Base-by-base conservation (phyloP, 441 rosid species). In the Eutrema salsugineum region DNA sequence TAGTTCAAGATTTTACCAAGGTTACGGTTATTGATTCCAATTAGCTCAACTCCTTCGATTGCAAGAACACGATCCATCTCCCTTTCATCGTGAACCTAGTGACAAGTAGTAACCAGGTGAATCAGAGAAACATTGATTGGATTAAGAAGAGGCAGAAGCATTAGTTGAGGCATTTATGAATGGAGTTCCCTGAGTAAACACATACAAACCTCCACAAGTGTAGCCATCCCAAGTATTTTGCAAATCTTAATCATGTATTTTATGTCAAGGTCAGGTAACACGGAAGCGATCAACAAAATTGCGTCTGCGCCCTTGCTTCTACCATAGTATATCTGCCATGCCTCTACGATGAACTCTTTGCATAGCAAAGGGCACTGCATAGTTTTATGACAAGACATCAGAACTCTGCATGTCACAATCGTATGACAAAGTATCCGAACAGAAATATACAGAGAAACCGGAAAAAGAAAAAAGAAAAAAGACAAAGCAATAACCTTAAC, bases 31-130 rank as follows among this genome's bases (percentile, higher is more conserved):
- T 93, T 95, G 77, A 95, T 95, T 65, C 97, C 98, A 77, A 93
- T 82, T 19, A 95, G 91, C 63, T 93, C 85, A 53, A 95, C 67
- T 36, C 98, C 98, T 60, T 93, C 93, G 71, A 95, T 95, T 75
- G 89, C 97, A 79, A 95, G 93, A 74, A 93, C 93, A 8, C 99
- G 95, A 67, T 93, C 97, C 95, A 95, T 91, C 83, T 95, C 98
- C 72, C 81, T 86, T 83, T 89, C 98, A 63, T 95, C 84, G 3
- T 95, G 99, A 70, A 93, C 99, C 99, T 95, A 75, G 57, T 2
- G 55, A 5, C 17, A 36, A 12, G 27, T 42, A 49, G 43, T 63
- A 63, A 60, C 49, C 66, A 63, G 38, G 20, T 6, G 5, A 30
- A 16, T 22, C 51, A 59, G 46, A 16, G 33, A 69, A 46, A 10